Conservation (phyloP, 305 asterid species). For the Nicotiana rustica region DNA sequence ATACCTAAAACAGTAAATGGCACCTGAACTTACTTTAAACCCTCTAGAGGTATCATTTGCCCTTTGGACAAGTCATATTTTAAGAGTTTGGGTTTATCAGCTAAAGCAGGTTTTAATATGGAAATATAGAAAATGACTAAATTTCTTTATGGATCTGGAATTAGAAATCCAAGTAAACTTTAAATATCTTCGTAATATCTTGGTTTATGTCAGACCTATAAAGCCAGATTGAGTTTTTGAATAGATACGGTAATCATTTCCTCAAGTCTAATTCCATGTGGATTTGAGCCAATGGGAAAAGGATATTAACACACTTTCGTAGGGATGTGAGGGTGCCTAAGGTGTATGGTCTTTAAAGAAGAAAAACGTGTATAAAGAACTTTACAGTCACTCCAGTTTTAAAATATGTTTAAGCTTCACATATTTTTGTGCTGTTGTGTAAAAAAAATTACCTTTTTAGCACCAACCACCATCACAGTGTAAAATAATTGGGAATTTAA, state of each 20-base stretch:
- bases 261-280: constrained; percentile 14
- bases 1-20: constrained; percentile 8
- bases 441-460: not conserved
- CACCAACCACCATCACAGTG: not conserved
- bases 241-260: not conserved
- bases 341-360: constrained; percentile 1
- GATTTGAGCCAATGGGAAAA: not conserved
- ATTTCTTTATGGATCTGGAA: not conserved
- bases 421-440: not conserved
- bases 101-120: constrained; percentile 6
- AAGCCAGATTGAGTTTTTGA: constrained; percentile 5
- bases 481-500: not conserved
- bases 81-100: not conserved
- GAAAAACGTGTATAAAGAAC: constrained; percentile 6
- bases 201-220: not conserved
- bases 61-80: not conserved
- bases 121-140: not conserved
- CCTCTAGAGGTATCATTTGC: constrained; percentile 15
- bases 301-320: not conserved
- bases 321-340: constrained; percentile 17
- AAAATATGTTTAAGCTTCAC: not conserved
- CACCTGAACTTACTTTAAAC: not conserved
- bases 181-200: constrained; percentile 9
- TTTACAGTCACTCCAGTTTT: constrained; percentile 15
- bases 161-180: constrained; percentile 10